Evolutionary conservation across 2,329 filamentous ascomycete species (phyloP).

Genomic region (Exophiala sp.): DNA sequence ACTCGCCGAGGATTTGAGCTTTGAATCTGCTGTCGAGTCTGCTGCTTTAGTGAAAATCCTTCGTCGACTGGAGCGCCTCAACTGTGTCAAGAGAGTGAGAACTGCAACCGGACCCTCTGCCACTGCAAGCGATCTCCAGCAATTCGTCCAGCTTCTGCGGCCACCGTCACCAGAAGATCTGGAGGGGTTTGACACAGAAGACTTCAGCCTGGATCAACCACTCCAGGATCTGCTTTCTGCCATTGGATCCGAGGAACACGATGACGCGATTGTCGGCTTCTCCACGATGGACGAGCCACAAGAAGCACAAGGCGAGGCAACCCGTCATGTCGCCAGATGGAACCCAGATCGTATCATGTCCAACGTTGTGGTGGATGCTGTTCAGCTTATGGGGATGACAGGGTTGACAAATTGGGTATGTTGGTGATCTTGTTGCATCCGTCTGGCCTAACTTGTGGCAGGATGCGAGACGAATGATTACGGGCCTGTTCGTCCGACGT

Average conservation of each 20-base stretch:
- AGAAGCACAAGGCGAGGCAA: constrained; percentile 8
- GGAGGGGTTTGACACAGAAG: constrained; percentile 36
- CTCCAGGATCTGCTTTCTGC: constrained; percentile 20
- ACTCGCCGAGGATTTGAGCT: constrained; percentile 14
- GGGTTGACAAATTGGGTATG: constrained; percentile 47
- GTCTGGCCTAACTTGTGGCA: constrained; percentile 2
- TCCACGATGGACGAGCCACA: constrained; percentile 21
- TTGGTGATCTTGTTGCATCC: background rate
- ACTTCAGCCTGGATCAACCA: constrained; percentile 10
- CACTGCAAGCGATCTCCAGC: constrained; percentile 34
- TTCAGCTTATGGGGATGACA: constrained; percentile 42
- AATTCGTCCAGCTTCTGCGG: constrained; percentile 42
- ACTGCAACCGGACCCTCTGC: constrained; percentile 40
- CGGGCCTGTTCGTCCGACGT: constrained; percentile 49
- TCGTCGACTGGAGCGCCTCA: constrained; percentile 43
- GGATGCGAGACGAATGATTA: constrained; percentile 35
- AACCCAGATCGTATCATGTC: constrained; percentile 47
- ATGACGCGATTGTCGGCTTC: constrained; percentile 17
- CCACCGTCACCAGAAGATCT: constrained; percentile 39
- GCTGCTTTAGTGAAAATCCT: constrained; percentile 39
- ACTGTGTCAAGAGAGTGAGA: constrained; percentile 41
- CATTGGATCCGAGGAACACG: constrained; percentile 7
- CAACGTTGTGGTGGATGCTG: constrained; percentile 49
- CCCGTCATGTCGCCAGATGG: constrained; percentile 48
- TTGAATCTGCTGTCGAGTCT: constrained; percentile 9